These are phyloP conservation scores for Boletus reticuloceps DNA, from an alignment of 768 basidiomycete species.

Conservation along the genomic window DNA sequence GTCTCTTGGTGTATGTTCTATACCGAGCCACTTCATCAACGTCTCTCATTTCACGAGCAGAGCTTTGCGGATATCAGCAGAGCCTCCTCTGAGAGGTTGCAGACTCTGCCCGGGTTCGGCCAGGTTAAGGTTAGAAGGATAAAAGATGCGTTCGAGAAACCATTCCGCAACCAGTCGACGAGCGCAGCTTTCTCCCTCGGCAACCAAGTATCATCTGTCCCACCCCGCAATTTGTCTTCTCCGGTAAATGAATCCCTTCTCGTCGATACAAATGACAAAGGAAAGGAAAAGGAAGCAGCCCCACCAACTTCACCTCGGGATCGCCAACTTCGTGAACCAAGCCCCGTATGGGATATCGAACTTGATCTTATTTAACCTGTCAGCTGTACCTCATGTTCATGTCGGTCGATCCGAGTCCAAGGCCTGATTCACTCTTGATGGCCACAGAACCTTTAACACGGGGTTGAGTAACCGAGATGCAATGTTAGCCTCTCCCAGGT, in stretches of 20 bases:
- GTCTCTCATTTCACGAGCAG: constrained; percentile 39
- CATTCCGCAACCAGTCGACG: constrained; percentile 71
- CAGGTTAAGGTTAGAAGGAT: constrained; percentile 91
- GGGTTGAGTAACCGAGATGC: too few species aligned
- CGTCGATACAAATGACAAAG: constrained; percentile 2
- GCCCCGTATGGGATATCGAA: constrained; percentile 76
- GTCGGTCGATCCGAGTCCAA: neutral
- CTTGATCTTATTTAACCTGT: constrained; percentile 42
- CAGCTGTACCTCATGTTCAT: constrained; percentile 12
- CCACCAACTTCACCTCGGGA: constrained; percentile 1
- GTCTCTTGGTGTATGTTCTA: constrained; percentile 77
- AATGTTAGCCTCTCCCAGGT: too few species aligned
- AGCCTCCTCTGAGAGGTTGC: constrained; percentile 70
- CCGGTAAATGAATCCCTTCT: neutral
- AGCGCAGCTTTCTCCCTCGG: constrained; percentile 38
- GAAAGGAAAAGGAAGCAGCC: constrained; percentile 23
- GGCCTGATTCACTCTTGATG: too few species aligned
- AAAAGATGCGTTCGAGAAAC: constrained; percentile 87
- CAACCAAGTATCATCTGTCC: constrained; percentile 19
- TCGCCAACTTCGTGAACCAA: constrained; percentile 40
- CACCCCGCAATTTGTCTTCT: neutral
- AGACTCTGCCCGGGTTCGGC: constrained; percentile 88
- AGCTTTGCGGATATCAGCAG: constrained; percentile 81
- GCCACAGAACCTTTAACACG: too few species aligned
- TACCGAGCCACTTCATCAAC: neutral